A percentile compares a stretch with the other conserved stretches of the same genome.
phyloP scores from a whole-genome alignment of 2,329 filamentous ascomycete genomes.

The Penicillium sp. region DNA sequence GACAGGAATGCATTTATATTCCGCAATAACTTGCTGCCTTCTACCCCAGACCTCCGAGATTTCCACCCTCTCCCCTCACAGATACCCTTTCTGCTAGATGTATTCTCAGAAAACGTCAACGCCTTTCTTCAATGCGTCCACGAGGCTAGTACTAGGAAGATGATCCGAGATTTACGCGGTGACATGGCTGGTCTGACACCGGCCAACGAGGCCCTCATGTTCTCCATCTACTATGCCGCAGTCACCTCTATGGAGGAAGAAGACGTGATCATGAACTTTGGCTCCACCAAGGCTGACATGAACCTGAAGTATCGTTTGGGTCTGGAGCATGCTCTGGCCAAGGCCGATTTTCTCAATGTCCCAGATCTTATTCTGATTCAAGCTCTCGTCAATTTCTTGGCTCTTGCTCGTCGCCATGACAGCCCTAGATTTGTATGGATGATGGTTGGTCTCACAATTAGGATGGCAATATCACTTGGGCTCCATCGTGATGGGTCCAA shows the following conservation, averaged over 20 bases:
- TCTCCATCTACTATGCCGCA: constrained; percentile 60
- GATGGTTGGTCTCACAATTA: constrained; percentile 24
- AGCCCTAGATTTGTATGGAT: constrained; percentile 27
- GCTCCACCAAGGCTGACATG: constrained; percentile 20
- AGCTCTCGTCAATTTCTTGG: constrained; percentile 20
- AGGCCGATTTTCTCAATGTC: constrained; percentile 23
- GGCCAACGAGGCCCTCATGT: constrained; percentile 56
- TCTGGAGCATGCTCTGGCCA: constrained; percentile 23
- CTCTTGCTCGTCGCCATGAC: constrained; percentile 22
- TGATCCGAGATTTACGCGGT: constrained; percentile 38
- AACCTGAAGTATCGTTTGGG: constrained; percentile 25
- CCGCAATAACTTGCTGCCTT: constrained; percentile 40
- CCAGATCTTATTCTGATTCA: constrained; percentile 22
- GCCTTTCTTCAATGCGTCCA: constrained; percentile 33
- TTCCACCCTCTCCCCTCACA: constrained; percentile 58
- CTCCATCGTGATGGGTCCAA: constrained; percentile 24
- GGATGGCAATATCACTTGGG: constrained; percentile 23
- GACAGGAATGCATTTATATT: constrained; percentile 58
- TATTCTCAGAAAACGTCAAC: constrained; percentile 57
- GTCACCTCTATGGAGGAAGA: constrained; percentile 60
- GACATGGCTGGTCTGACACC: constrained; percentile 39
- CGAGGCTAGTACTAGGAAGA: constrained; percentile 31
- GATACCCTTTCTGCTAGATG: constrained; percentile 55
- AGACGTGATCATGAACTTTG: constrained; percentile 41
- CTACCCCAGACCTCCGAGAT: constrained; percentile 37